Evolutionary conservation across 108 stramenopile genomes (phyloP), one percentile per base, ranked within the genome.

Genomic region (Chaetoceros muelleri): DNA sequence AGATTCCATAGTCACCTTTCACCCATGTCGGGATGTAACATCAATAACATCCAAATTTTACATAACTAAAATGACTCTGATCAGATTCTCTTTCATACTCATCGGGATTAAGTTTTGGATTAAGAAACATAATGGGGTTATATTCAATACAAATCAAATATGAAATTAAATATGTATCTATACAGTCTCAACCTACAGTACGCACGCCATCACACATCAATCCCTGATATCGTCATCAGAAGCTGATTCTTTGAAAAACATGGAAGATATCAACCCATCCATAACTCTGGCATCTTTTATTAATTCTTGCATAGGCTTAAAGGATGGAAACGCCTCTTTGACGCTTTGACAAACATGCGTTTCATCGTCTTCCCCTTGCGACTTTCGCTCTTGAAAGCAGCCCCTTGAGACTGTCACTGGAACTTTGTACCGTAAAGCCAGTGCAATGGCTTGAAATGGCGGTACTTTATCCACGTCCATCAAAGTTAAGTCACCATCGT

Each of bases 181-280:
- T n/a, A n/a, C n/a, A n/a, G n/a, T n/a, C n/a, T n/a, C n/a, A n/a
- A n/a, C n/a, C n/a, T n/a, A n/a, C n/a, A n/a, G n/a, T n/a, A n/a
- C n/a, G n/a, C 34, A 10, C 5, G 34, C 34, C 34, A 5, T 40
- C 34, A 10, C 34, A 10, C 13, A 10, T 40, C 13, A 40, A 40
- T 5, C 34, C 34, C 13, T 40, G 13, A 10, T 13, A 40, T 40
- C 34, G 13, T 40, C 13, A 5, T 40, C 34, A 10, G 34, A 13
- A 21, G 44, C 21, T 20, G 57, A 24, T 30, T 57, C 48, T 47
- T 69, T 47, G 28, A 44, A 44, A 40, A 58, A 69, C 62, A 69
- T 63, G 50, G 40, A 46, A 22, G 68, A 55, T 27, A 69, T 69
- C 48, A 69, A 64, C 1, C 62, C 68, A 53, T 69, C 68, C 51